A percentile compares a stretch with the other conserved stretches of the same genome.
These are phyloP conservation scores for Umbelopsis sp. DNA, from an alignment of 192 early-diverging fungal species.

Conservation along the genomic window DNA sequence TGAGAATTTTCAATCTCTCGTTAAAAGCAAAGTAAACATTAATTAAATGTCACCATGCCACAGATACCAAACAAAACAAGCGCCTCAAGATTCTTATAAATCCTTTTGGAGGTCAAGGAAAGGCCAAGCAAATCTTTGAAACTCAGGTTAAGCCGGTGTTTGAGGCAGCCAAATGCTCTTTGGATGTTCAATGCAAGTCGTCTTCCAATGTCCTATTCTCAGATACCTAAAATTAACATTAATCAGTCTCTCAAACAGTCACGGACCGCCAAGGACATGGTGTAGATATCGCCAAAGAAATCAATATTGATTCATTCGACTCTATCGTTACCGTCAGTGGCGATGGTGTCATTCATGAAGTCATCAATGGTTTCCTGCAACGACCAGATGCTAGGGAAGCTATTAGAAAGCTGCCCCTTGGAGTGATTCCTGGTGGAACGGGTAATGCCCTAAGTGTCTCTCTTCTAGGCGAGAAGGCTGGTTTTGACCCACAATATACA, in stretches of 20 bases:
- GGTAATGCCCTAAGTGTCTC: slow-evolving; percentile 57
- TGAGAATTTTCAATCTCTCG: neutral
- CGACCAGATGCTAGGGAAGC: slow-evolving; percentile 61
- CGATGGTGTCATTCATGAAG: slow-evolving; percentile 82
- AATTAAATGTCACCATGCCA: neutral
- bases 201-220: neutral
- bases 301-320: slow-evolving; percentile 58
- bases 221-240: neutral
- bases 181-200: slow-evolving; percentile 52
- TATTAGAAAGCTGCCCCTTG: slow-evolving; percentile 59
- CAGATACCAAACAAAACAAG: slow-evolving; percentile 32
- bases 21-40: neutral
- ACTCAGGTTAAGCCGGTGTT: slow-evolving; percentile 60
- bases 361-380: slow-evolving; percentile 78
- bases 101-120: slow-evolving; percentile 73
- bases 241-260: slow-evolving; percentile 38
- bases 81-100: slow-evolving; percentile 66
- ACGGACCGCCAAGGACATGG: slow-evolving; percentile 64
- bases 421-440: slow-evolving; percentile 64
- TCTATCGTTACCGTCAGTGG: slow-evolving; percentile 71
- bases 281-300: slow-evolving; percentile 56
- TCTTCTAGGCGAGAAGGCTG: slow-evolving; percentile 48
- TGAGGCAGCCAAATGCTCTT: slow-evolving; percentile 56
- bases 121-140: slow-evolving; percentile 59
- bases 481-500: slow-evolving; percentile 35